Conservation (phyloP, 2,329 filamentous ascomycete genomes). For the Trichoderma koningii region DNA sequence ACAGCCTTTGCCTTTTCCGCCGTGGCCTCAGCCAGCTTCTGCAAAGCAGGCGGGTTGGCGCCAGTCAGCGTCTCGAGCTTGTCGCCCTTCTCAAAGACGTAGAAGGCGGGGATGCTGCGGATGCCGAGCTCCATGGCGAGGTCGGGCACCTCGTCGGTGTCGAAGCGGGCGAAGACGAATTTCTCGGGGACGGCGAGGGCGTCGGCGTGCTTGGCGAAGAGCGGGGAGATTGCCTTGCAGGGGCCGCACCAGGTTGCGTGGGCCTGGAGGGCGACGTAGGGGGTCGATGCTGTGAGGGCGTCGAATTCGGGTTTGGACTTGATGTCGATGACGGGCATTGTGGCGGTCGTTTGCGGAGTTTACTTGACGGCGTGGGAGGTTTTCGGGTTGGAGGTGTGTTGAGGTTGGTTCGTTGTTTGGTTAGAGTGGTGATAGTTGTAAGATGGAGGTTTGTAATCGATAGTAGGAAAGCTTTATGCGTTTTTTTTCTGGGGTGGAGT, state of each 20-base stretch:
- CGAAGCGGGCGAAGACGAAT: slow-evolving; percentile 59
- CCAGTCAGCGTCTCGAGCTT: slow-evolving; percentile 49
- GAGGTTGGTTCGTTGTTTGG: background rate
- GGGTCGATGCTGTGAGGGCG: slow-evolving; percentile 49
- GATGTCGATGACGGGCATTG: slow-evolving; percentile 41
- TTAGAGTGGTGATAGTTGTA: background rate
- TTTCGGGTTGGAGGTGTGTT: background rate
- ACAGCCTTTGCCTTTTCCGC: slow-evolving; percentile 33
- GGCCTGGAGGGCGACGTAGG: slow-evolving; percentile 59
- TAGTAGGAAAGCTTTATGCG: background rate
- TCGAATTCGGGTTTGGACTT: slow-evolving; percentile 51
- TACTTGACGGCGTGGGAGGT: background rate
- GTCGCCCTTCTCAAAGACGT: slow-evolving; percentile 59
- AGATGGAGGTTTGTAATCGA: background rate
- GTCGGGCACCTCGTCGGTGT: slow-evolving; percentile 57
- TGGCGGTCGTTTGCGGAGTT: too few species aligned
- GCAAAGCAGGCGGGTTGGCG: slow-evolving; percentile 41
- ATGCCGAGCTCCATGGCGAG: slow-evolving; percentile 54
- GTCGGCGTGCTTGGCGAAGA: slow-evolving; percentile 53
- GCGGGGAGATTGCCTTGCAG: slow-evolving; percentile 61
- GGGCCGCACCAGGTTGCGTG: slow-evolving; percentile 63
- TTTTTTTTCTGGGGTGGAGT: background rate
- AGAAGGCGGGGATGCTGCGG: slow-evolving; percentile 60
- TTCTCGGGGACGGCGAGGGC: slow-evolving; percentile 42
- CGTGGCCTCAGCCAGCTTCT: slow-evolving; percentile 35